Conservation (phyloP, 2,329 filamentous ascomycete genomes). For the Incumbomyces delicatus region DNA sequence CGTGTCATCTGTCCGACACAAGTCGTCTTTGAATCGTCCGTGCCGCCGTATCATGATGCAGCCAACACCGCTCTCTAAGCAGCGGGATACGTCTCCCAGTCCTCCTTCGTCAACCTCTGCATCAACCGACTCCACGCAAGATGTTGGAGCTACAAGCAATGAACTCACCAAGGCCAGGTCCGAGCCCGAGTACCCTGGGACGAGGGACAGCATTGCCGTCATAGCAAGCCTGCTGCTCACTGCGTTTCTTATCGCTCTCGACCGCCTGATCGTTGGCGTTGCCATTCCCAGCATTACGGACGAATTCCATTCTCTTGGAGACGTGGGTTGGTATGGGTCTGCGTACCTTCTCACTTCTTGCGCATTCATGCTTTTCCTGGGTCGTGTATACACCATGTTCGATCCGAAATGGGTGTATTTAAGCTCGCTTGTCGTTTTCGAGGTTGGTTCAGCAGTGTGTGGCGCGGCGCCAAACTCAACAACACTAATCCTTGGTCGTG, state of each 20-base stretch:
- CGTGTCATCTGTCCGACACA: too few relatives aligned
- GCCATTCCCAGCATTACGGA: constrained; percentile 21
- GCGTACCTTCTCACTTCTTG: constrained; percentile 36
- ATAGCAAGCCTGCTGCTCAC: background rate
- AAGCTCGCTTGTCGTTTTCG: constrained; percentile 24
- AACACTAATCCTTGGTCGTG: constrained; percentile 26
- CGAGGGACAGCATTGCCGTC: background rate
- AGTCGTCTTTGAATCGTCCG: too few relatives aligned
- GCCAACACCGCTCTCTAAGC: too few relatives aligned
- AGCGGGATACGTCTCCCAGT: too few relatives aligned
- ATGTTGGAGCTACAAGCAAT: too few relatives aligned
- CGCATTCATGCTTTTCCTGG: constrained; percentile 36
- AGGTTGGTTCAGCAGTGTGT: constrained; percentile 25
- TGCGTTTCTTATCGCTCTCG: constrained; percentile 1
- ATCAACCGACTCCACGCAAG: too few relatives aligned
- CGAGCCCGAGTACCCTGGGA: too few relatives aligned
- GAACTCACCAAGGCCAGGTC: too few relatives aligned
- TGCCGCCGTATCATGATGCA: too few relatives aligned
- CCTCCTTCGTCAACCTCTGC: too few relatives aligned
- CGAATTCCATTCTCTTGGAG: constrained; percentile 30
- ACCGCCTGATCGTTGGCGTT: constrained; percentile 12
- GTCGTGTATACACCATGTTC: constrained; percentile 40
- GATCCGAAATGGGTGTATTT: constrained; percentile 25
- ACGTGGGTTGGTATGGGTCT: constrained; percentile 30
- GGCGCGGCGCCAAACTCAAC: constrained; percentile 23